Evolutionary conservation across 306 rosid genomes (phyloP), one percentile per base, ranked within the genome.

Genomic region (Lupinus albus): DNA sequence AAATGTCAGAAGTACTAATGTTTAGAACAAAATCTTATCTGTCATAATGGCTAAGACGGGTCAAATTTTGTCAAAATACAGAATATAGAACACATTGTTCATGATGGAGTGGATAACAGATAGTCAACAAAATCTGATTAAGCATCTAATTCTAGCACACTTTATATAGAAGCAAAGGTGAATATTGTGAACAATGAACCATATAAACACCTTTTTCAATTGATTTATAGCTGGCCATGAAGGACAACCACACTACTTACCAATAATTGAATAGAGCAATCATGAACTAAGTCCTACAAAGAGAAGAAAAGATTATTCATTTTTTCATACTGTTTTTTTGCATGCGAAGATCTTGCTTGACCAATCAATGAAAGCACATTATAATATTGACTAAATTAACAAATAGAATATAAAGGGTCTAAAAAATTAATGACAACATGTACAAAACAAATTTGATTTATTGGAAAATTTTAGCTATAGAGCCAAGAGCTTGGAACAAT

Each of bases 241-340:
- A 72, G 61, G 78, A 59, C 68, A 64, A 64, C 66, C 58, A 68
- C 33, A 76, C 68, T 74, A 57, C 47, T 53, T 47, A 39, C 60
- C 81, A 74, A 74, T 63, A 74, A 76, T 81, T 75, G 75, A 61
- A 28, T 49, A 53, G 51, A 17, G 48, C 49, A 48, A 79, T 68
- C 64, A 76, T 76, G 77, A 71, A 21, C 55, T 46, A 50, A 44
- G 72, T 16, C 57, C 25, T 38, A 70, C 48, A 61, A 30, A 35
- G 56, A 47, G 60, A 17, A 12, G 65, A 52, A 25, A 11, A 68
- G 11, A 41, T 8, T 11, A 3, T 8, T 5, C 18, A 51, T 46
- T 72, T 67, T 45, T 41, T 64, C 57, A 25, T 38, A 21, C 17
- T 74, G 6, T 49, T 55, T 35, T 35, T 53, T 74, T 6, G 39